phyloP scores from a whole-genome alignment of 2,329 filamentous ascomycete species.

The Aspergillus transmontanensis region DNA sequence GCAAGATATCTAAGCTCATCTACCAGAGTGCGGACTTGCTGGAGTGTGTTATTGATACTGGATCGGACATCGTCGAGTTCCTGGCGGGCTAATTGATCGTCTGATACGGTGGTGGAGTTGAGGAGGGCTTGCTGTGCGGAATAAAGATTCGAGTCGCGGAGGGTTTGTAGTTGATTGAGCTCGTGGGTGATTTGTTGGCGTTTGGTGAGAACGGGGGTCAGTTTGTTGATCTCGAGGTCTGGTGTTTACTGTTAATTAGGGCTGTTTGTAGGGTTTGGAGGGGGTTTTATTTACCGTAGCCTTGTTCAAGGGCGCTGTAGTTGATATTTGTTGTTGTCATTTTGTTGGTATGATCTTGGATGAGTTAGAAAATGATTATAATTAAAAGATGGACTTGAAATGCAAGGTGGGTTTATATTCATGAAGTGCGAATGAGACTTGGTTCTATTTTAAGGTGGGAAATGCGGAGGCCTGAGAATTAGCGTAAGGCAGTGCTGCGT shows the following conservation, averaged over 20 bases:
- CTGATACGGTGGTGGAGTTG: slow-evolving; percentile 8
- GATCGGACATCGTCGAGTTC: slow-evolving; percentile 3
- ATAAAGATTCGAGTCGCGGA: slow-evolving; percentile 6
- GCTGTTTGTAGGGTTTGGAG: not conserved
- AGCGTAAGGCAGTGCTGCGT: not conserved
- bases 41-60: not conserved
- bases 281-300: not conserved
- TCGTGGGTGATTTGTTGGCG: slow-evolving; percentile 6
- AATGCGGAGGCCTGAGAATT: not conserved
- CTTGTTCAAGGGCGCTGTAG: slow-evolving; percentile 1
- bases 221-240: not conserved
- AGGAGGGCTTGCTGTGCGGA: slow-evolving; percentile 17
- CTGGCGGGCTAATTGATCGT: slow-evolving; percentile 10
- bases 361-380: no score
- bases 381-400: no score
- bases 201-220: not conserved
- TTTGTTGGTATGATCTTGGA: not conserved
- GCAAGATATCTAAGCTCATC: slow-evolving; percentile 6
- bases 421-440: not conserved
- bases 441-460: not conserved
- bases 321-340: not conserved
- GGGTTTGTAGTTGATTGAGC: not conserved
- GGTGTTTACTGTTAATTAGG: not conserved
- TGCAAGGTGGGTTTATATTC: not conserved
- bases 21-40: not conserved